These are phyloP conservation scores for Pichia rugopelliculosa DNA, from an alignment of 805 yeast species.

Conservation along the genomic window DNA sequence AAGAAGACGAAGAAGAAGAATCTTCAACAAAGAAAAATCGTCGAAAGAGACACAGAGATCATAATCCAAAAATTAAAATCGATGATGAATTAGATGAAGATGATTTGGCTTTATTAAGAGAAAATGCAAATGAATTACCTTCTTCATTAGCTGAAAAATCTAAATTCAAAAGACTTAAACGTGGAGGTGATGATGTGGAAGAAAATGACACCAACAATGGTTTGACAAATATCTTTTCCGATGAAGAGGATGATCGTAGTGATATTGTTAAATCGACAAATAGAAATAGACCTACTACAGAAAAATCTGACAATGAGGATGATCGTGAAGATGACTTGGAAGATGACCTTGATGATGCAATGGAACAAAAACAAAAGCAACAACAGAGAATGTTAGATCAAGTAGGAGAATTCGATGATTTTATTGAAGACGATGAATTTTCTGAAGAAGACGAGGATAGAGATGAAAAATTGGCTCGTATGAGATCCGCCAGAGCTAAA, in stretches of 20 bases:
- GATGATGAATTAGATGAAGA: constrained; percentile 80
- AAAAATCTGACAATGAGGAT: constrained; percentile 29
- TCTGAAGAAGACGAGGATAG: constrained; percentile 80
- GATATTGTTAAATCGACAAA: constrained; percentile 16
- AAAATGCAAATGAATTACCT: constrained; percentile 74
- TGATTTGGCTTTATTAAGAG: constrained; percentile 85
- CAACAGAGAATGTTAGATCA: constrained; percentile 10
- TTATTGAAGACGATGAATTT: constrained; percentile 94
- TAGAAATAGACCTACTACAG: constrained; percentile 16
- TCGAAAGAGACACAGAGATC: constrained; percentile 35
- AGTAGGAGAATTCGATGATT: constrained; percentile 76
- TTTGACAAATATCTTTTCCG: constrained; percentile 65
- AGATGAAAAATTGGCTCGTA: constrained; percentile 33
- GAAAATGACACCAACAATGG: constrained; percentile 29
- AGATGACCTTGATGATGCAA: constrained; percentile 26
- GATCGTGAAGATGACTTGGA: constrained; percentile 28
- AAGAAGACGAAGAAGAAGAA: constrained; percentile 28
- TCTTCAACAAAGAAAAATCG: constrained; percentile 30
- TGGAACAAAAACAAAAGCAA: constrained; percentile 18
- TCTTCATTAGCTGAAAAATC: constrained; percentile 30
- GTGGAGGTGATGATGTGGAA: constrained; percentile 47
- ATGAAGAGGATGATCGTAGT: constrained; percentile 33
- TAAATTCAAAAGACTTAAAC: constrained; percentile 75
- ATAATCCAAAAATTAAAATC: constrained; percentile 20
- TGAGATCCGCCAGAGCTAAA: constrained; percentile 28